Evolutionary conservation across 768 basidiomycete species (phyloP).

Genomic region (Candolleomyces efflorescens): DNA sequence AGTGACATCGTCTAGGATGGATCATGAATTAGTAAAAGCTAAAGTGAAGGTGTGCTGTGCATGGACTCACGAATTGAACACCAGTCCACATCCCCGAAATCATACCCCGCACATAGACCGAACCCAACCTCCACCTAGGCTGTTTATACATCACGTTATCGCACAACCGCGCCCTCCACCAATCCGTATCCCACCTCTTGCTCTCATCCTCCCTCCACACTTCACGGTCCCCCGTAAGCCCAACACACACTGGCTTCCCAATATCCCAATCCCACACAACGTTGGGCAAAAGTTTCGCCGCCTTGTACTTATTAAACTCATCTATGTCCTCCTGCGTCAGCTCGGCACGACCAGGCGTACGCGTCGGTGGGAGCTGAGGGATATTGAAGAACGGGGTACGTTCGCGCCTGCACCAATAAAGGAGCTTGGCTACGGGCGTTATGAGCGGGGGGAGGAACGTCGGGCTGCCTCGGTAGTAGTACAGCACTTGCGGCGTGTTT

Average conservation of each 20-base stretch:
- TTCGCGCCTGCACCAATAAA: constrained; percentile 61
- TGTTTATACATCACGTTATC: constrained; percentile 22
- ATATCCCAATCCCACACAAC: constrained; percentile 16
- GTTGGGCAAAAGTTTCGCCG: constrained; percentile 3
- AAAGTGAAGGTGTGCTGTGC: constrained; percentile 1
- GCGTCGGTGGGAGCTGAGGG: constrained; percentile 29
- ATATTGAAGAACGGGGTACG: constrained; percentile 34
- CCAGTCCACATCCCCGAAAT: constrained; percentile 62
- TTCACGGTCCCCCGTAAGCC: too few species aligned
- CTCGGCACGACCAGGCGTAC: constrained; percentile 17
- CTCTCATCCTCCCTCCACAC: constrained; percentile 29
- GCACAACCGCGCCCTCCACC: constrained; percentile 51
- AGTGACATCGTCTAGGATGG: too few species aligned
- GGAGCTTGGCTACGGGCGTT: constrained; percentile 53
- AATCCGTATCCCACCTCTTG: constrained; percentile 50
- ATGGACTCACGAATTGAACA: constrained; percentile 48
- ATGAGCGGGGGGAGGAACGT: constrained; percentile 36
- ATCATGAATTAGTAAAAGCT: neutral
- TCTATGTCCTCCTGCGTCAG: constrained; percentile 58
- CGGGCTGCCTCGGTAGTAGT: constrained; percentile 11
- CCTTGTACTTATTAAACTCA: constrained; percentile 43
- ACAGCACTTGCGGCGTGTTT: constrained; percentile 43
- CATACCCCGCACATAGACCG: constrained; percentile 46
- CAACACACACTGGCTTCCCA: constrained; percentile 4
- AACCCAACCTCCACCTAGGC: constrained; percentile 24